phyloP scores from a whole-genome alignment of 23 red algal genomes.

The Gracilaria vermiculophylla region DNA sequence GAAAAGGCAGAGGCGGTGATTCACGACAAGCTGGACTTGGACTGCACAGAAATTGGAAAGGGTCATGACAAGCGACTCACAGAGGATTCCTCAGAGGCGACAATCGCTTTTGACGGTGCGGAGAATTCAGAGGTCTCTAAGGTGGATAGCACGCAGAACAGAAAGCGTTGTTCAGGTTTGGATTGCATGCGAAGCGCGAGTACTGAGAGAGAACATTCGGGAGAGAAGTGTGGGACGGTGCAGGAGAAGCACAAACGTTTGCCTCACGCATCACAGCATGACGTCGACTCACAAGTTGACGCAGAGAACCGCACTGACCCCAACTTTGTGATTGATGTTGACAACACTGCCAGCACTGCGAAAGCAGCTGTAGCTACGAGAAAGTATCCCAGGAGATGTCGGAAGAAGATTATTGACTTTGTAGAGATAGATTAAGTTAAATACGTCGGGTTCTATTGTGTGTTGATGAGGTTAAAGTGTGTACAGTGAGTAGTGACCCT shows the following conservation, averaged over 20 bases:
- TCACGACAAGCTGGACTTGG: background rate
- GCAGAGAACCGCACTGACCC: background rate
- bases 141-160: background rate
- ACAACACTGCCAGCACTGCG: background rate
- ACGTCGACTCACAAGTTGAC: background rate
- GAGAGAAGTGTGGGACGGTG: background rate
- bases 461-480: background rate
- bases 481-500: too few relatives aligned
- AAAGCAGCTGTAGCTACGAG: background rate
- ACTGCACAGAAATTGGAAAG: background rate
- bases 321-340: slow-evolving; percentile 13
- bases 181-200: background rate
- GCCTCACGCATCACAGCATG: background rate
- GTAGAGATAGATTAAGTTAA: background rate
- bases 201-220: background rate
- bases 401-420: slow-evolving; percentile 17
- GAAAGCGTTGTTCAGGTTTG: background rate
- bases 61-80: background rate
- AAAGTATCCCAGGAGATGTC: slow-evolving; percentile 1
- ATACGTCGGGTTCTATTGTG: background rate
- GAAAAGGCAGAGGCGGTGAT: background rate
- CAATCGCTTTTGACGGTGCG: background rate
- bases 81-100: background rate
- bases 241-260: background rate
- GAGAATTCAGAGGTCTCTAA: background rate